A percentile compares a stretch with the other conserved stretches of the same genome.
Conservation (phyloP, 2,329 filamentous ascomycete genomes). For the Penicillium expansum region DNA sequence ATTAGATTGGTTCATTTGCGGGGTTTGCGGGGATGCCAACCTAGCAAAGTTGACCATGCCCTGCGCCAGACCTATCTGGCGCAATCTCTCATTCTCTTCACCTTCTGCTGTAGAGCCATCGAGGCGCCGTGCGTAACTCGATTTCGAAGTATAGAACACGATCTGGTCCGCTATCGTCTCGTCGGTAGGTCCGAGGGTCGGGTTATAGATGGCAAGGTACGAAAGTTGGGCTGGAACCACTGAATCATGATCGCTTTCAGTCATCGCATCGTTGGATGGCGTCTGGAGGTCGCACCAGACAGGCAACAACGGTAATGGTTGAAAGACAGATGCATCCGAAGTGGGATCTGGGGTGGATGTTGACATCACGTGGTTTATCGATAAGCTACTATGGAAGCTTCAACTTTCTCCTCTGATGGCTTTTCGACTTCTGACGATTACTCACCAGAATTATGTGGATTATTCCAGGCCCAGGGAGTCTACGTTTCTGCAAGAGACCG, state of each 20-base stretch:
- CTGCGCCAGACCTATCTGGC: constrained; percentile 93
- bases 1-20: constrained; percentile 16
- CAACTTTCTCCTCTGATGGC: background rate
- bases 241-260: constrained; percentile 35
- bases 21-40: constrained; percentile 41
- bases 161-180: constrained; percentile 78
- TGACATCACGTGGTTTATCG: constrained; percentile 39
- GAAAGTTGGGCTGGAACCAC: constrained; percentile 78
- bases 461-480: constrained; percentile 19
- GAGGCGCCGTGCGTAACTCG: constrained; percentile 28
- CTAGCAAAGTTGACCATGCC: constrained; percentile 90
- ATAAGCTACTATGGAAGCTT: constrained; percentile 18
- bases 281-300: constrained; percentile 12
- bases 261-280: constrained; percentile 36
- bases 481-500: constrained; percentile 24
- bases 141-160: constrained; percentile 78
- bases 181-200: constrained; percentile 69
- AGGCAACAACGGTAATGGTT: constrained; percentile 9
- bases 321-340: constrained; percentile 8
- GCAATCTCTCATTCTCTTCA: constrained; percentile 78
- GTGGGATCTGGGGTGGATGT: constrained; percentile 23
- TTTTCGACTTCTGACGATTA: background rate
- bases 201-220: constrained; percentile 94
- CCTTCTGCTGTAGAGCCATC: constrained; percentile 19
- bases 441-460: constrained; percentile 26